Base-by-base conservation (phyloP, 2,329 filamentous ascomycete genomes). In the Grosmannia clavigera region DNA sequence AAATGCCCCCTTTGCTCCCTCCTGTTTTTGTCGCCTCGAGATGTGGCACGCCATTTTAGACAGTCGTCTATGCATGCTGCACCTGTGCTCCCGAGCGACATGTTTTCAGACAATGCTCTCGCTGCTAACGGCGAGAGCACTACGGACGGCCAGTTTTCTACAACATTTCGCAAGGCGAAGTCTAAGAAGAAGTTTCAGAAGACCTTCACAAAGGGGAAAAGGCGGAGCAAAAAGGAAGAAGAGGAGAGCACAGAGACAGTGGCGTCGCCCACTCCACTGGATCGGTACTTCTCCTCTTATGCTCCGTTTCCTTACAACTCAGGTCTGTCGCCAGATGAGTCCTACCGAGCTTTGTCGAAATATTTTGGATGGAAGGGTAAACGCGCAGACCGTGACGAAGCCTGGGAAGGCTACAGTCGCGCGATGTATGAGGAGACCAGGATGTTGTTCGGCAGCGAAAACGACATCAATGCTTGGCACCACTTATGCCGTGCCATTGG, bases 381-480 rank as follows among this genome's bases (percentile, higher is more conserved):
- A 1, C 3, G 27, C 25, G 3, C 22, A 3, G 60, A 40, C 6
- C 33, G 43, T 19, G 19, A 35, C 1, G 4, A 50, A 2, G 52
- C 51, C 27, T 35, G 38, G 51, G 5, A 25, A 5, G 5, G 6
- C 7, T 63, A 63, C 53, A 54, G 43, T 10, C n/a, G 25, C 4
- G 60, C 60, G 0, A 51, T 63, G 14, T 10, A 43, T 29, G 53
- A 50, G 10, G 61, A 63, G 52, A 40, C 60, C n/a, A 11, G 29
- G 11, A 11, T 57, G 7, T 63, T 55, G 60, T 61, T 57, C 22
- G 60, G 61, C 31, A 43, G 43, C 16, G 14, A 38, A 3, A 25
- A 25, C 35, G 61, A 61, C 38, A 52, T 61, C 16, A 1, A 25
- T 14, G 43, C 60, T 7, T 60, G 60, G 60, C 55, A 59, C n/a